Evolutionary conservation across 2,329 filamentous ascomycete species (phyloP).

Genomic region (Stagonosporopsis cucurbitacearum): DNA sequence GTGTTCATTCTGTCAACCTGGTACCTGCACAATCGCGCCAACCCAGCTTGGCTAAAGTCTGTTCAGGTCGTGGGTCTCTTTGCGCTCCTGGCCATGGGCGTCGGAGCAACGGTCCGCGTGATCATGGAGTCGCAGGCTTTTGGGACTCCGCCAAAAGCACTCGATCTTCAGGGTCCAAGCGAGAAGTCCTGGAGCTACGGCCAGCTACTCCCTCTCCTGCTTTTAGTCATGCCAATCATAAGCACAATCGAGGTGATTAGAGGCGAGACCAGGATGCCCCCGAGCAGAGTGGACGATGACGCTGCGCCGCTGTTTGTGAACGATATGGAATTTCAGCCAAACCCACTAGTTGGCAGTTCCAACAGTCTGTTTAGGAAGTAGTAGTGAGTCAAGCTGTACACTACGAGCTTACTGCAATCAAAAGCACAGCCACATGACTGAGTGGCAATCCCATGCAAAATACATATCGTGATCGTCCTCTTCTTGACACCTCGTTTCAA

Average conservation of each 20-base stretch:
- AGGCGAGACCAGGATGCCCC: constrained; percentile 56
- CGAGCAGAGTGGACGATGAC: constrained; percentile 52
- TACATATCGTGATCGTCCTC: not conserved
- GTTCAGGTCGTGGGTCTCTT: constrained; percentile 62
- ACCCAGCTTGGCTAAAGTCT: constrained; percentile 60
- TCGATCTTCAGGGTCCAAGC: constrained; percentile 58
- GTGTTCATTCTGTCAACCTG: constrained; percentile 67
- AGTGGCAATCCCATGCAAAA: not conserved
- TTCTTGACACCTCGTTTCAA: not conserved
- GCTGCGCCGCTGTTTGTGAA: constrained; percentile 43
- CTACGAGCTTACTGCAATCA: not conserved
- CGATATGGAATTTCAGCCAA: constrained; percentile 57
- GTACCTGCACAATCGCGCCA: constrained; percentile 66
- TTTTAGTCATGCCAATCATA: constrained; percentile 66
- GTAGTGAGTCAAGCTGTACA: not conserved
- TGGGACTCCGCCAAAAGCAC: constrained; percentile 53
- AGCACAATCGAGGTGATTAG: constrained; percentile 65
- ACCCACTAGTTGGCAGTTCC: constrained; percentile 50
- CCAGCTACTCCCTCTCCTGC: constrained; percentile 65
- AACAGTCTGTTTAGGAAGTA: constrained; percentile 32
- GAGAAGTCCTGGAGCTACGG: constrained; percentile 70
- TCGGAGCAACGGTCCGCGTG: constrained; percentile 65
- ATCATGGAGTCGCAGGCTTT: constrained; percentile 67
- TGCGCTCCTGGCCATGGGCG: constrained; percentile 60
- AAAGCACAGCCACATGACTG: not conserved